A percentile compares a stretch with the other conserved stretches of the same genome.
Conservation (phyloP, 2,329 filamentous ascomycete species). For the Alternaria sp. region DNA sequence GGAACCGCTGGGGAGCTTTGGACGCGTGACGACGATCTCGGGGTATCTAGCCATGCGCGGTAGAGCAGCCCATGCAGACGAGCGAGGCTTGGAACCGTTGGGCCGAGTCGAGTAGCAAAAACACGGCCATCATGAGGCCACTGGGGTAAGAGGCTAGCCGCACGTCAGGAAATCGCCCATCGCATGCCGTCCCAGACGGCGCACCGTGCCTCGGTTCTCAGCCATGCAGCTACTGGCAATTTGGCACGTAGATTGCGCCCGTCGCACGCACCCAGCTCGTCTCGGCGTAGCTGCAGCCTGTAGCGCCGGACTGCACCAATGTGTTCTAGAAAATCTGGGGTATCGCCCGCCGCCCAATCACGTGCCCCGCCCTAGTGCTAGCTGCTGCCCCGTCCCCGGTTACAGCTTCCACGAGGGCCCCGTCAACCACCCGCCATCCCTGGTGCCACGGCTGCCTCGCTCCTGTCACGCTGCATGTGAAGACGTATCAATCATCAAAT, state of each 20-base stretch:
- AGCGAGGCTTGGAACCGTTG: conserved; percentile 13
- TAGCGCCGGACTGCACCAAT: conserved; percentile 30
- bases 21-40: conserved; percentile 43
- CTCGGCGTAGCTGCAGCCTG: conserved; percentile 16
- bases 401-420: conserved; percentile 20
- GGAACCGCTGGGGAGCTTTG: conserved; percentile 19
- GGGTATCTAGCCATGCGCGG: conserved; percentile 28
- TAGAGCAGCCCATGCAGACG: conserved; percentile 3
- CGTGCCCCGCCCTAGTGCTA: neutral
- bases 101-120: conserved; percentile 14
- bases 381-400: conserved; percentile 6
- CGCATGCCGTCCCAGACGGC: neutral
- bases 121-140: conserved; percentile 24
- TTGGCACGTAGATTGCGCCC: conserved; percentile 33
- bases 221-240: conserved; percentile 20
- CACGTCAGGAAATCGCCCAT: conserved; percentile 1
- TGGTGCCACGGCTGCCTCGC: conserved; percentile 4
- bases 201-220: conserved; percentile 25
- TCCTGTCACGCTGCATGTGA: conserved; percentile 5
- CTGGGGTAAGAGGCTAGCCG: conserved; percentile 16
- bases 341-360: conserved; percentile 38
- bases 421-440: conserved; percentile 18
- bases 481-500: neutral
- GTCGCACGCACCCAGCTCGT: conserved; percentile 22
- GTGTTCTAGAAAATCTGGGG: conserved; percentile 42